Evolutionary conservation across 2,329 filamentous ascomycete species (phyloP).

Genomic region (Colletotrichum sp.): DNA sequence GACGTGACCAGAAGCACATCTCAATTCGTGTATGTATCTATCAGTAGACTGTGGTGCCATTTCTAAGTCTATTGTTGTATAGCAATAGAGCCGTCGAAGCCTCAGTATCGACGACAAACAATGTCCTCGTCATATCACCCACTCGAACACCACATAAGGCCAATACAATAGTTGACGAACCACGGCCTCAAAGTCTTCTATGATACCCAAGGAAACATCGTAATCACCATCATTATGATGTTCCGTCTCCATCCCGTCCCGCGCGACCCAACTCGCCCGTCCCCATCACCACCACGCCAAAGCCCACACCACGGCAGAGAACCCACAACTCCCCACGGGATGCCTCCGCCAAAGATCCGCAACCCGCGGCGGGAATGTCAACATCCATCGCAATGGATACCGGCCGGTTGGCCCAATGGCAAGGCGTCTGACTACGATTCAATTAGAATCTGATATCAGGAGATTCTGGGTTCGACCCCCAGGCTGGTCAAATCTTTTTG

Average conservation of each 20-base stretch:
- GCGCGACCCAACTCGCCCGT: background rate
- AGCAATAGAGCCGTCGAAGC: background rate
- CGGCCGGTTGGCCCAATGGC: constrained; percentile 35
- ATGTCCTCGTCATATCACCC: background rate
- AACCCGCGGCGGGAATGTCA: background rate
- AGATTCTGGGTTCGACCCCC: constrained; percentile 22
- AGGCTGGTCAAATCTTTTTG: constrained; percentile 12
- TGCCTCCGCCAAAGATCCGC: background rate
- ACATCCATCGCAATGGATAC: background rate
- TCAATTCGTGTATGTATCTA: background rate
- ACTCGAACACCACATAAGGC: background rate
- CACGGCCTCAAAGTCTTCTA: background rate
- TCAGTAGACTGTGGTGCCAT: background rate
- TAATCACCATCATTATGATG: background rate
- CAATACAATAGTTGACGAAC: background rate
- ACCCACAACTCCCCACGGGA: background rate
- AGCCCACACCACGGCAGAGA: background rate
- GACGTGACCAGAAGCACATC: background rate
- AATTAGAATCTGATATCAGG: background rate
- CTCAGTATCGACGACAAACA: background rate
- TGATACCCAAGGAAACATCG: background rate
- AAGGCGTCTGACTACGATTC: constrained; percentile 44
- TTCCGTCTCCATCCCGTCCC: background rate
- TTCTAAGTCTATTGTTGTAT: too few species aligned
- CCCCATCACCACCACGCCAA: background rate